These are phyloP conservation scores for Mesembryanthemum crystallinum DNA, from an alignment of 148 eudicot genomes.

Conservation along the genomic window DNA sequence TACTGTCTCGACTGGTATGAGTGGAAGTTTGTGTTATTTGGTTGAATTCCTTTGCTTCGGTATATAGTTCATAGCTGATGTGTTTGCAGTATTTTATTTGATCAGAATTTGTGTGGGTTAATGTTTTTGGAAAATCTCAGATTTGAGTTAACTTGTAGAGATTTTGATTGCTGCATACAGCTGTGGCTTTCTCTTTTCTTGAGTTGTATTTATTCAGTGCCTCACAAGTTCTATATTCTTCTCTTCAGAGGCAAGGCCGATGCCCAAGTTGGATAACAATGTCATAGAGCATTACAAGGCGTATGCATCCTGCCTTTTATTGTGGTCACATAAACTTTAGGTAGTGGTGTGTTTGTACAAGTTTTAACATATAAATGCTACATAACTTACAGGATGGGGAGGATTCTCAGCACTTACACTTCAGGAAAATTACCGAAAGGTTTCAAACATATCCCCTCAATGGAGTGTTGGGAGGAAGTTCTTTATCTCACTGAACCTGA, in stretches of 20 bases:
- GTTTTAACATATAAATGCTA: background rate
- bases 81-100: background rate
- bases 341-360: background rate
- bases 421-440: slow-evolving; percentile 83
- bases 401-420: slow-evolving; percentile 64
- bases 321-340: background rate
- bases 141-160: background rate
- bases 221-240: background rate
- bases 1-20: slow-evolving; percentile 55
- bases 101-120: background rate
- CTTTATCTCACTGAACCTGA: slow-evolving; percentile 87
- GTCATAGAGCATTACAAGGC: slow-evolving; percentile 71
- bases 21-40: background rate
- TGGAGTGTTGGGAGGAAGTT: slow-evolving; percentile 76
- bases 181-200: background rate
- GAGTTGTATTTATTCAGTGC: background rate
- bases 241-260: slow-evolving; percentile 41
- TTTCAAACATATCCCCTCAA: slow-evolving; percentile 64
- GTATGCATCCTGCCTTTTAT: slow-evolving; percentile 36
- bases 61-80: too few relatives aligned
- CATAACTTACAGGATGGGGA: slow-evolving; percentile 61
- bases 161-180: background rate
- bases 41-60: background rate
- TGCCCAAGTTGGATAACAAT: slow-evolving; percentile 58
- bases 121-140: background rate